These are phyloP conservation scores for Moricandia arvensis DNA, from an alignment of 345 rosid species.

Conservation along the genomic window DNA sequence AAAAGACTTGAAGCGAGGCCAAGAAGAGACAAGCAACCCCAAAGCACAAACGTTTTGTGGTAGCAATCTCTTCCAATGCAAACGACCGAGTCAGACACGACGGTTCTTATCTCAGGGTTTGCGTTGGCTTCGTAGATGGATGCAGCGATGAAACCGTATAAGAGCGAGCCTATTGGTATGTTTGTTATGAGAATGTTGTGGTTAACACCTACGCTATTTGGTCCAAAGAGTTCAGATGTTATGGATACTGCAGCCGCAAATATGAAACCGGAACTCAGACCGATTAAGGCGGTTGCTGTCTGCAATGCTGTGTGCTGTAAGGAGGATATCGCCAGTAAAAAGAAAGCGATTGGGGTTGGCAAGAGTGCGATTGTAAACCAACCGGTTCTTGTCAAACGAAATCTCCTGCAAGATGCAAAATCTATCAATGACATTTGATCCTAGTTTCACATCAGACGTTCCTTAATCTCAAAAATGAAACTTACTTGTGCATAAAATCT, in stretches of 20 bases:
- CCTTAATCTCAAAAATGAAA: background rate
- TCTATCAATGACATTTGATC: background rate
- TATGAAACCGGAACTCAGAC: conserved; percentile 73
- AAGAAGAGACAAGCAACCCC: conserved; percentile 77
- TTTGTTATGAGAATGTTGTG: conserved; percentile 90
- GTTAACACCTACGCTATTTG: conserved; percentile 71
- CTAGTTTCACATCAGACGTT: background rate
- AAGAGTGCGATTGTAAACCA: conserved; percentile 69
- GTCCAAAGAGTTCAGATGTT: conserved; percentile 85
- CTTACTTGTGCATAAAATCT: conserved; percentile 67
- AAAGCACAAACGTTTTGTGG: conserved; percentile 67
- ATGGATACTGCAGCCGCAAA: conserved; percentile 79
- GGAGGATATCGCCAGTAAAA: conserved; percentile 51
- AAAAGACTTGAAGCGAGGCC: conserved; percentile 63
- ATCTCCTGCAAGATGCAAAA: conserved; percentile 55
- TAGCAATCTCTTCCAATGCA: conserved; percentile 85
- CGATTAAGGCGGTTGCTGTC: conserved; percentile 53
- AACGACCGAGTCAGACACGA: conserved; percentile 46
- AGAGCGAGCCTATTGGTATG: conserved; percentile 80
- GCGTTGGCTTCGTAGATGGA: conserved; percentile 63
- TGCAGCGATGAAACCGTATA: conserved; percentile 78
- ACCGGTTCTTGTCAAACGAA: conserved; percentile 70
- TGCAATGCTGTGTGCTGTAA: conserved; percentile 45
- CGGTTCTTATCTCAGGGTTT: conserved; percentile 14
- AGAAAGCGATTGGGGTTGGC: conserved; percentile 73